Base-by-base conservation (phyloP, 139 green algal genomes). In the Edaphochlamys debaryana region DNA sequence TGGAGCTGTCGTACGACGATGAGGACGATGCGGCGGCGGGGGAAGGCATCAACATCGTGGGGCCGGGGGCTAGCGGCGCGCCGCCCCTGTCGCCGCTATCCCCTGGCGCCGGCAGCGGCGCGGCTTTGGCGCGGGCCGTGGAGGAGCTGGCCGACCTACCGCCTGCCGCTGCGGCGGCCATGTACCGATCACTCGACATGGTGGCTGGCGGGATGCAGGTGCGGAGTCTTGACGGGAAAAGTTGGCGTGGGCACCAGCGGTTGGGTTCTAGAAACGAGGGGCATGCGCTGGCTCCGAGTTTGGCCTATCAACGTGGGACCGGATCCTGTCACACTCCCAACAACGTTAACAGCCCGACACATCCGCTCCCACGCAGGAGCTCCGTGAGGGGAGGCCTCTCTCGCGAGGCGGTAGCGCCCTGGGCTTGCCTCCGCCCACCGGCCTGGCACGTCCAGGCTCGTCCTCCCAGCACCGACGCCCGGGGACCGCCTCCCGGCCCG, bases 81-180 rank as follows among this genome's bases (percentile, higher is more conserved):
- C 63, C 37, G 37, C 73, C 54, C 23, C 54, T 56, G 50, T 40
- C 73, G 15, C 27, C 40, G 22, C 27, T 13, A 7, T 34, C 27
- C 3, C 9, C 32, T 27, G 15, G 17, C 22, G 32, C 4, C 40
- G 23, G 41, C 41, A 34, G 29, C 62, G 29, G 45, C 45, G 0
- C n/a, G 11, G 36, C 15, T 22, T 8, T 69, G 76, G 36, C 25
- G 15, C 23, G 36, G 19, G 37, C 66, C 2, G 29, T 84, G 66
- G 66, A 84, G 78, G 78, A 84, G 78, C 66, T 84, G 30, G 69
- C 48, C 36, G 78, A 76, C 11, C 64, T 84, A 45, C 78, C 78
- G 25, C 78, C 78, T 19, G 64, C 66, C 6, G 78, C 78, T 3
- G 78, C 78, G 0, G 78, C 78, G 2, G 78, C 37, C 27, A 41